phyloP scores from a whole-genome alignment of 768 basidiomycete species.

The Boletus bicolor region DNA sequence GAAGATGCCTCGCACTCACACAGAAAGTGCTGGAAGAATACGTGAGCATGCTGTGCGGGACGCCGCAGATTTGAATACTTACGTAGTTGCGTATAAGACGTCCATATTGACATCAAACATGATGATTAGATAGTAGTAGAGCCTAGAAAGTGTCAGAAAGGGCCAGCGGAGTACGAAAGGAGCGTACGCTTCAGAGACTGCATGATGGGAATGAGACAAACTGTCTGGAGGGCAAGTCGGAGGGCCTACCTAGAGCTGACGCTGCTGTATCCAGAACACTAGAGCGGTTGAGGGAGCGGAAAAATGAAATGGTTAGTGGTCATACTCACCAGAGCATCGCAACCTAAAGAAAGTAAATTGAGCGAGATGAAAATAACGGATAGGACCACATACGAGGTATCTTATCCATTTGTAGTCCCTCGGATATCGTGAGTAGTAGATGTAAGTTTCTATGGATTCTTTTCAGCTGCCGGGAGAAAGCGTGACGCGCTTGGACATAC shows the following conservation, averaged over 20 bases:
- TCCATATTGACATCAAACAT: slow-evolving; percentile 25
- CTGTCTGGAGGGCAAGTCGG: neutral
- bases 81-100: slow-evolving; percentile 27
- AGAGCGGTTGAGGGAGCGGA: neutral
- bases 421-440: slow-evolving; percentile 30
- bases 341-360: slow-evolving; percentile 15
- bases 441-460: slow-evolving; percentile 23
- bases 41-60: neutral
- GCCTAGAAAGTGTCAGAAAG: slow-evolving; percentile 17
- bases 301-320: neutral
- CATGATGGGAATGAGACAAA: slow-evolving; percentile 5
- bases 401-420: slow-evolving; percentile 17
- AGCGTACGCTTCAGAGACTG: slow-evolving; percentile 29
- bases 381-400: slow-evolving; percentile 16
- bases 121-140: slow-evolving; percentile 29
- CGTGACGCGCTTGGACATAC: slow-evolving; percentile 10
- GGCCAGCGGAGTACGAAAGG: neutral
- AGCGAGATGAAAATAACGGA: neutral
- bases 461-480: neutral
- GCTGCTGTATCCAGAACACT: slow-evolving; percentile 26
- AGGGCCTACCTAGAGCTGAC: slow-evolving; percentile 26
- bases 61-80: neutral
- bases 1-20: slow-evolving; percentile 18
- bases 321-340: slow-evolving; percentile 16
- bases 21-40: slow-evolving; percentile 26